A percentile compares a stretch with the other conserved stretches of the same genome.
Conservation (phyloP, 2,329 filamentous ascomycete species). For the Penicillium sclerotigenum region DNA sequence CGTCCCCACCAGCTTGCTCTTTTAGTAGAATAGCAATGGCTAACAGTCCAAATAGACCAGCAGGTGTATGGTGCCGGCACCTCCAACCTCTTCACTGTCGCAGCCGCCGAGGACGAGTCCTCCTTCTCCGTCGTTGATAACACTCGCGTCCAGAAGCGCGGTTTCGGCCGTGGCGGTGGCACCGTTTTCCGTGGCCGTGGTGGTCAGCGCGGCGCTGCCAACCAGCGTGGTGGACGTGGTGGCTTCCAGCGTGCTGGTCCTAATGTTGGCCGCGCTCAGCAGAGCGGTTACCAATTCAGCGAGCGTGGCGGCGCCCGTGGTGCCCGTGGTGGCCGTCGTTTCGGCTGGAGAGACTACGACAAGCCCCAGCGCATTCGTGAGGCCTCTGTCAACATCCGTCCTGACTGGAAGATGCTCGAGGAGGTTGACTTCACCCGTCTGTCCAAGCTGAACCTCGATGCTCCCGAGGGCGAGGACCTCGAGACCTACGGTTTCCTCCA, state of each 20-base stretch:
- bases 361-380: slow-evolving; percentile 96
- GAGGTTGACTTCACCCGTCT: slow-evolving; percentile 98
- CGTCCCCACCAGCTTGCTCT: not conserved
- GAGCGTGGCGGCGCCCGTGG: slow-evolving; percentile 63
- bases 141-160: slow-evolving; percentile 80
- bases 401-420: slow-evolving; percentile 92
- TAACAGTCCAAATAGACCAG: slow-evolving; percentile 62
- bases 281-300: slow-evolving; percentile 64
- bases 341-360: slow-evolving; percentile 98
- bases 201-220: slow-evolving; percentile 69
- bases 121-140: slow-evolving; percentile 98
- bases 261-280: slow-evolving; percentile 58
- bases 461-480: slow-evolving; percentile 90
- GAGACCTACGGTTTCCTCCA: slow-evolving; percentile 96
- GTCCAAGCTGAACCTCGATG: slow-evolving; percentile 90
- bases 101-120: slow-evolving; percentile 90
- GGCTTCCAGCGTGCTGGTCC: slow-evolving; percentile 70
- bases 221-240: slow-evolving; percentile 67
- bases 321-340: slow-evolving; percentile 73
- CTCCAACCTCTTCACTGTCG: slow-evolving; percentile 82
- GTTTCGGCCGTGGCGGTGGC: slow-evolving; percentile 79
- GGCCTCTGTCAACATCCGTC: slow-evolving; percentile 91
- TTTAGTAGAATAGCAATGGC: slow-evolving; percentile 5
- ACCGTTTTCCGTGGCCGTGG: slow-evolving; percentile 79
- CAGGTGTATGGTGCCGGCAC: slow-evolving; percentile 93